phyloP scores from a whole-genome alignment of 225 moss, liverwort and hornwort species.

The Physcomitrellopsis africana region DNA sequence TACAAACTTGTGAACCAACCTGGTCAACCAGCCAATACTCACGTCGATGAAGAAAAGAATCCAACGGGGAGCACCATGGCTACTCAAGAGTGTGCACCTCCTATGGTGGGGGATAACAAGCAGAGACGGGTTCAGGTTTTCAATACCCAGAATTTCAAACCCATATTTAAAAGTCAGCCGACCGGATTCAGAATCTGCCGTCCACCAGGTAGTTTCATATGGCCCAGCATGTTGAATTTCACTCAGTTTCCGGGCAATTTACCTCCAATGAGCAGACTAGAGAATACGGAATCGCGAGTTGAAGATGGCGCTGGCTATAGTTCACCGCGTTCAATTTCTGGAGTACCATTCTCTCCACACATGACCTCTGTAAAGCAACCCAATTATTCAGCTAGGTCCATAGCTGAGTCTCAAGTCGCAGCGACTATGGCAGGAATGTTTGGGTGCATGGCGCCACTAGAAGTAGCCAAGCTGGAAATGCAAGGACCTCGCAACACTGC shows the following conservation, averaged over 20 bases:
- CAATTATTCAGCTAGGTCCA: slow-evolving; percentile 34
- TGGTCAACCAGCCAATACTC: slow-evolving; percentile 9
- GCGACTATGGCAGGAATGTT: slow-evolving; percentile 60
- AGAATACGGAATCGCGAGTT: slow-evolving; percentile 16
- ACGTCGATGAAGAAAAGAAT: slow-evolving; percentile 2
- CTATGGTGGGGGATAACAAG: neutral
- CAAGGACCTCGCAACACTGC: neutral
- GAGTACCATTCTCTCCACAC: slow-evolving; percentile 4
- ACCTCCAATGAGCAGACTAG: slow-evolving; percentile 20
- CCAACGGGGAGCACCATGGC: slow-evolving; percentile 1
- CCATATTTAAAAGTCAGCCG: slow-evolving; percentile 28
- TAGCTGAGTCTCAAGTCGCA: slow-evolving; percentile 48
- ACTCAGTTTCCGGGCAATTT: slow-evolving; percentile 10
- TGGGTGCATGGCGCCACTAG: slow-evolving; percentile 46
- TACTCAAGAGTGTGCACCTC: slow-evolving; percentile 4
- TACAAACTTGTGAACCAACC: slow-evolving; percentile 40
- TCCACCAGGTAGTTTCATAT: slow-evolving; percentile 50
- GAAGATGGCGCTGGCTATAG: slow-evolving; percentile 21
- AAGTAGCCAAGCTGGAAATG: slow-evolving; percentile 14
- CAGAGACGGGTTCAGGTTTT: neutral
- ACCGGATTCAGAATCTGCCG: slow-evolving; percentile 56
- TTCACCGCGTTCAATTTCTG: slow-evolving; percentile 21
- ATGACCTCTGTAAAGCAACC: slow-evolving; percentile 16
- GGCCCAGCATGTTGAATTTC: slow-evolving; percentile 46
- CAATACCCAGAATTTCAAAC: slow-evolving; percentile 30